A percentile compares a stretch with the other conserved stretches of the same genome.
These are phyloP conservation scores for Thermomucor indicae-seudaticae DNA, from an alignment of 371 early-diverging fungal species.

Conservation along the genomic window DNA sequence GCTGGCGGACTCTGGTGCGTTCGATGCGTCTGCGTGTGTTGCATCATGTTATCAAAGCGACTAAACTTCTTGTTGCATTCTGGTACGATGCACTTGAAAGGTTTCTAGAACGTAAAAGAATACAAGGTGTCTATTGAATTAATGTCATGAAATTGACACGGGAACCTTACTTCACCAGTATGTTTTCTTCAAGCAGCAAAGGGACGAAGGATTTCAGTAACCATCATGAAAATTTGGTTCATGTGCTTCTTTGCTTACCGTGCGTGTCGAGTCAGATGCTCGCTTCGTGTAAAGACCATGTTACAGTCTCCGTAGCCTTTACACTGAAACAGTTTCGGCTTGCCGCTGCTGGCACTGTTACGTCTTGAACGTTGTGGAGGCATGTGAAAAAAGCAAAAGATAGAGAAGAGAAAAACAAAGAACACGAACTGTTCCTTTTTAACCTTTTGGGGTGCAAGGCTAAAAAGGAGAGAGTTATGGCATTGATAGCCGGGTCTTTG, in stretches of 20 bases:
- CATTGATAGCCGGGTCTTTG: no score
- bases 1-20: constrained; percentile 1
- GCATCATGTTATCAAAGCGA: constrained; percentile 64
- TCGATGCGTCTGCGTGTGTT: constrained; percentile 58
- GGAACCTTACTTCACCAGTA: constrained; percentile 44
- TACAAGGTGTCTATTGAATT: not conserved
- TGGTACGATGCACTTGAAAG: constrained; percentile 52
- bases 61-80: constrained; percentile 53
- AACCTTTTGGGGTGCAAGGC: no score
- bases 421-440: no score
- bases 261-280: constrained; percentile 56
- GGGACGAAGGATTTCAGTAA: constrained; percentile 1
- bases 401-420: constrained; percentile 1
- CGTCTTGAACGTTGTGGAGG: constrained; percentile 10
- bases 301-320: constrained; percentile 56
- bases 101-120: constrained; percentile 28
- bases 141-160: not conserved
- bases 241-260: constrained; percentile 31
- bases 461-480: no score
- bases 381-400: constrained; percentile 6
- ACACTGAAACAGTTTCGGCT: constrained; percentile 53
- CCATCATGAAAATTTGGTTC: constrained; percentile 1
- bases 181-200: constrained; percentile 39
- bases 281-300: constrained; percentile 60
- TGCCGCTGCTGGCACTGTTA: constrained; percentile 9